phyloP scores from a whole-genome alignment of 1,284 basidiomycete genomes.

The Ceratobasidium sp. region DNA sequence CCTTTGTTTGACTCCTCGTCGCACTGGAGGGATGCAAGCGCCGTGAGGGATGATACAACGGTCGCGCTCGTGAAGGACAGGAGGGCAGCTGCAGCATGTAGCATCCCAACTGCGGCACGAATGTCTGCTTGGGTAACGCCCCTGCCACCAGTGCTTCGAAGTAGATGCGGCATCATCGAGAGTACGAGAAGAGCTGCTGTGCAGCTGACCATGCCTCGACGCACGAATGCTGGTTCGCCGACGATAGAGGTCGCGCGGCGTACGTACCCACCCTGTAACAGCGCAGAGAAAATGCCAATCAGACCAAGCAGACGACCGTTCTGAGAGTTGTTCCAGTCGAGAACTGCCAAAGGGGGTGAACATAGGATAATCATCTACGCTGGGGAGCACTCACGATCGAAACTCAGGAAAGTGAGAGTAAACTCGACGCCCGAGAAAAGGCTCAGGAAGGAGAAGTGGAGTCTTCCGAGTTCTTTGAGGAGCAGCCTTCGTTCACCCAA shows the following conservation, averaged over 20 bases:
- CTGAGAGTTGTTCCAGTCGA: constrained; percentile 89
- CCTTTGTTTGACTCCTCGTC: constrained; percentile 60
- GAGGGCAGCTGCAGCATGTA: constrained; percentile 80
- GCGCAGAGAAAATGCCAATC: constrained; percentile 86
- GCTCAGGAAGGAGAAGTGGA: constrained; percentile 86
- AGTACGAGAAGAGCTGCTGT: constrained; percentile 74
- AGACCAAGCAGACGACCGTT: constrained; percentile 85
- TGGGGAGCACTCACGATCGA: constrained; percentile 70
- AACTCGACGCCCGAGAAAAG: constrained; percentile 92
- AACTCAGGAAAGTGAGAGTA: constrained; percentile 90
- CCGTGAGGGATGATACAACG: constrained; percentile 88
- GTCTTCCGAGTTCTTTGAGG: constrained; percentile 61
- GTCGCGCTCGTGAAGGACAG: constrained; percentile 92
- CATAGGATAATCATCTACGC: constrained; percentile 17
- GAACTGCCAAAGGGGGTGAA: constrained; percentile 61
- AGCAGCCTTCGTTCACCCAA: constrained; percentile 46
- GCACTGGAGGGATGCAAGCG: constrained; percentile 86
- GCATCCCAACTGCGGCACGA: constrained; percentile 62
- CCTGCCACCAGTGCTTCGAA: constrained; percentile 48
- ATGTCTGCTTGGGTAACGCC: constrained; percentile 31
- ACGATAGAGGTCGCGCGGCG: constrained; percentile 75
- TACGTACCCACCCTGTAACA: constrained; percentile 91
- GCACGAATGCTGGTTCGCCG: constrained; percentile 82
- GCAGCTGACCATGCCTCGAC: constrained; percentile 78
- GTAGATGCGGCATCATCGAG: constrained; percentile 70